Base-by-base conservation (phyloP, 768 basidiomycete genomes). In the Chalciporus sphaerocephalus region DNA sequence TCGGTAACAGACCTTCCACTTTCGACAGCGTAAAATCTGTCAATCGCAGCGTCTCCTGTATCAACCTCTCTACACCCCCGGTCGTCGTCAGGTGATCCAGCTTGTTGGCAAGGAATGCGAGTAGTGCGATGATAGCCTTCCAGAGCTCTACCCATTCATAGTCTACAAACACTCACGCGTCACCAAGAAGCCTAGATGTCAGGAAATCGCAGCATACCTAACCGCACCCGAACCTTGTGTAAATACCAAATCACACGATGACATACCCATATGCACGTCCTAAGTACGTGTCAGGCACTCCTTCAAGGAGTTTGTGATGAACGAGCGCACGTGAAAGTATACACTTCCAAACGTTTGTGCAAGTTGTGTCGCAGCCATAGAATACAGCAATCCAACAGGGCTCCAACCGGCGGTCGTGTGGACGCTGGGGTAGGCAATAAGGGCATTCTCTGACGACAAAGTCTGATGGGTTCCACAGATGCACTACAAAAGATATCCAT, bases 351-450 rank as follows among this genome's bases (percentile, higher is more conserved):
- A 22, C 69, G 74, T 53, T 75, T 83, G 45, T 85, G 80, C 23
- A 87, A 64, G 56, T 85, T 85, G 52, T 87, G 84, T 15, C 81
- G 77, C 21, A 85, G 60, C 82, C 83, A 87, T 12, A 87, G 67
- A 6, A 82, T 70, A 52, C 79, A 82, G 46, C 80, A 84, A 58
- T 87, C 83, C n/a, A 87, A 56, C 18, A 86, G 44, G 3, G 81
- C 75, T 53, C 80, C 81, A 20, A 83, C 50, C 1, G 75, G 74
- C 1, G 79, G 69, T 40, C 74, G 67, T 8, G 69, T 64, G 5
- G 69, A 44, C 1, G 60, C 56, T 7, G 69, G 56, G 10, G 60
- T 44, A 1, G 81, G 74, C 32, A 85, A 66, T 12, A 69, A 55
- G 10, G 85, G 85, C 20, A 73, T 42, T 47, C 77, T 74, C 83